Conservation (phyloP, 2,329 filamentous ascomycete genomes). For the Eutypa lata region DNA sequence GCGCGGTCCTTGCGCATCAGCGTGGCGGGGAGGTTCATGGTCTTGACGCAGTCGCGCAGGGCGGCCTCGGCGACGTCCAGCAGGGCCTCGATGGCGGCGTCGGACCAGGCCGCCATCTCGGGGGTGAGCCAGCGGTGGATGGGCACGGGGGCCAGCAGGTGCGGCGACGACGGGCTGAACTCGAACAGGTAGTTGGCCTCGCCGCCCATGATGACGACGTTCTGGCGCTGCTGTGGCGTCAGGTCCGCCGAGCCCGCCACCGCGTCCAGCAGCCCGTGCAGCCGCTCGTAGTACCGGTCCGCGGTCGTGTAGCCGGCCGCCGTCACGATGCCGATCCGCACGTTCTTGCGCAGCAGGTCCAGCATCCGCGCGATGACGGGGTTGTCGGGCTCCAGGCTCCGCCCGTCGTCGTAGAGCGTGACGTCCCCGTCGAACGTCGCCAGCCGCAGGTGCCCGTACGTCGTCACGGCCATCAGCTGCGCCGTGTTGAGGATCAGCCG, state of each 20-base stretch:
- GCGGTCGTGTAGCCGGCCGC: conserved; percentile 92
- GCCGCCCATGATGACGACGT: conserved; percentile 88
- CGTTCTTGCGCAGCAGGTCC: conserved; percentile 71
- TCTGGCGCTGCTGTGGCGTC: conserved; percentile 65
- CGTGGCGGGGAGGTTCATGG: conserved; percentile 73
- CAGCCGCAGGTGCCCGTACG: conserved; percentile 69
- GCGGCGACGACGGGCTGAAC: conserved; percentile 62
- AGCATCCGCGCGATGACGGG: conserved; percentile 69
- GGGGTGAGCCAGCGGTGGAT: conserved; percentile 69
- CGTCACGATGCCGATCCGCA: conserved; percentile 92
- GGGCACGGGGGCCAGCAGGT: conserved; percentile 67
- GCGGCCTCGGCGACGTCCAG: conserved; percentile 86
- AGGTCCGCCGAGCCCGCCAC: conserved; percentile 60
- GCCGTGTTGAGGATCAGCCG: conserved; percentile 91
- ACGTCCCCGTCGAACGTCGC: conserved; percentile 98
- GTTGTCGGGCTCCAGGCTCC: conserved; percentile 71
- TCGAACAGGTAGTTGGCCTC: conserved; percentile 95
- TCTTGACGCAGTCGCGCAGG: conserved; percentile 75
- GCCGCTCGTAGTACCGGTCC: conserved; percentile 78
- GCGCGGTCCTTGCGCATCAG: conserved; percentile 87
- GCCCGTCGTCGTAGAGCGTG: conserved; percentile 88
- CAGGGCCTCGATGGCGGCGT: conserved; percentile 73
- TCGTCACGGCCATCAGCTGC: conserved; percentile 87
- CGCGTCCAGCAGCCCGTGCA: conserved; percentile 83
- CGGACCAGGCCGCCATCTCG: conserved; percentile 74